Evolutionary conservation across 495 filamentous ascomycete genomes (phyloP).

Genomic region (Penicillium canariense): DNA sequence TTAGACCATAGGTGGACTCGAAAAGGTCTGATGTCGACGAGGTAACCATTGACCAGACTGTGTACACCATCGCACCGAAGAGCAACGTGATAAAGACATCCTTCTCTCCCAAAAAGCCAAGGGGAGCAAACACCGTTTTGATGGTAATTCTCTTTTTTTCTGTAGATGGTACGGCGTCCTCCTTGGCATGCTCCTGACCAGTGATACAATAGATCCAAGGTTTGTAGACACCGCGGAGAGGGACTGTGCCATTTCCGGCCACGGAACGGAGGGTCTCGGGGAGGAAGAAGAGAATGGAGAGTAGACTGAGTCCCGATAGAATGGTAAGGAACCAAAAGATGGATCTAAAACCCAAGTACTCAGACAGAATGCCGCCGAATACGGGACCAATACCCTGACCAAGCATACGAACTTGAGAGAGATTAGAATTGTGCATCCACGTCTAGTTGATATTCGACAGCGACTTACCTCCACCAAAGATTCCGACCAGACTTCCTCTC

Average conservation of each 20-base stretch:
- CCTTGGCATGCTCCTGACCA: constrained; percentile 25
- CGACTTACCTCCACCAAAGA: constrained; percentile 37
- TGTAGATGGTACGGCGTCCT: constrained; percentile 12
- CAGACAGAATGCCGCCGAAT: constrained; percentile 61
- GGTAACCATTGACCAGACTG: constrained; percentile 53
- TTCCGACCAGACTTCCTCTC: constrained; percentile 39
- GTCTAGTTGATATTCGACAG: background rate
- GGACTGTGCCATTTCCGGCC: constrained; percentile 65
- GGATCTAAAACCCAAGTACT: constrained; percentile 64
- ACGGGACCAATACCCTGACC: constrained; percentile 62
- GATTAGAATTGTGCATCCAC: background rate
- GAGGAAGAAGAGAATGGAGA: constrained; percentile 55
- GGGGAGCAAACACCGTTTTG: constrained; percentile 38
- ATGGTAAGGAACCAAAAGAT: constrained; percentile 76
- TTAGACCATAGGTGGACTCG: constrained; percentile 32
- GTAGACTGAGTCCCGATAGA: constrained; percentile 45
- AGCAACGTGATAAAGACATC: constrained; percentile 46
- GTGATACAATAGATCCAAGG: constrained; percentile 38
- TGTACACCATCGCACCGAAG: constrained; percentile 47
- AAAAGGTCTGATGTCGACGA: constrained; percentile 45
- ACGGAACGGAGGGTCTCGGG: constrained; percentile 71
- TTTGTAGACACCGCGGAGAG: constrained; percentile 34
- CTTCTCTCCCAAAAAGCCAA: constrained; percentile 41
- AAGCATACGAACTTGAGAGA: constrained; percentile 32
- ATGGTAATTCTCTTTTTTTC: constrained; percentile 32